A percentile compares a stretch with the other conserved stretches of the same genome.
Conservation (phyloP, 768 basidiomycete genomes). For the Pleurotus sapidus region DNA sequence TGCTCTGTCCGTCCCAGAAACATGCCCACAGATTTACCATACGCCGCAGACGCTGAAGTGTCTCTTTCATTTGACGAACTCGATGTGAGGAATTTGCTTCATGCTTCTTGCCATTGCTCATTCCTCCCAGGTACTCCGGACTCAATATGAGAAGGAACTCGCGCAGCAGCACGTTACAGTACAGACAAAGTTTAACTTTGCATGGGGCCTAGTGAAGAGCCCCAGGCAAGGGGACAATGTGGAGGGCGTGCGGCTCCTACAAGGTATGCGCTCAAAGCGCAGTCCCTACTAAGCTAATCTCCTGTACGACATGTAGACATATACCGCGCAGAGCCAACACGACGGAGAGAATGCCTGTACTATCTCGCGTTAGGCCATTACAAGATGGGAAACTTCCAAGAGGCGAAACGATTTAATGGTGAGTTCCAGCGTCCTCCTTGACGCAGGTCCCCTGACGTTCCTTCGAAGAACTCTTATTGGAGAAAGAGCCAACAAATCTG, state of each 20-base stretch:
- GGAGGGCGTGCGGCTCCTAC: slow-evolving; percentile 87
- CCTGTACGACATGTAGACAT: slow-evolving; percentile 56
- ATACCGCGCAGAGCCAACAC: slow-evolving; percentile 81
- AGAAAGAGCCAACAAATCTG: slow-evolving; percentile 90
- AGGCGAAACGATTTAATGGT: slow-evolving; percentile 94
- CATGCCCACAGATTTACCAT: slow-evolving; percentile 85
- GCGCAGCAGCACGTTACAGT: slow-evolving; percentile 81
- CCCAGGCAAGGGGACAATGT: slow-evolving; percentile 82
- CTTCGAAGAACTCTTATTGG: slow-evolving; percentile 70
- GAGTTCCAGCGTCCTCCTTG: slow-evolving; percentile 21
- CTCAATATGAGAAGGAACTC: slow-evolving; percentile 88
- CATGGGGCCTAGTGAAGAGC: slow-evolving; percentile 96
- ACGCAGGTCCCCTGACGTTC: background rate
- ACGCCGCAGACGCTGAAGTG: slow-evolving; percentile 92
- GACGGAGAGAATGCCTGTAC: slow-evolving; percentile 93
- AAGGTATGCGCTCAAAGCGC: slow-evolving; percentile 44
- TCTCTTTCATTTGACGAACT: slow-evolving; percentile 89
- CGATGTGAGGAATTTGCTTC: slow-evolving; percentile 47
- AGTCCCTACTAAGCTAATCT: background rate
- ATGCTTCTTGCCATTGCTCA: background rate
- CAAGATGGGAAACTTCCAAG: slow-evolving; percentile 93
- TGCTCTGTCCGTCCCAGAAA: slow-evolving; percentile 10
- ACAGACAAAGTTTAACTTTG: slow-evolving; percentile 97
- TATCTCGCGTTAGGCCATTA: slow-evolving; percentile 96
- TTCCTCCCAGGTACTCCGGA: slow-evolving; percentile 64